Evolutionary conservation across 2,329 filamentous ascomycete species (phyloP), one percentile per base, ranked within the genome.

Genomic region (Fusarium citri): DNA sequence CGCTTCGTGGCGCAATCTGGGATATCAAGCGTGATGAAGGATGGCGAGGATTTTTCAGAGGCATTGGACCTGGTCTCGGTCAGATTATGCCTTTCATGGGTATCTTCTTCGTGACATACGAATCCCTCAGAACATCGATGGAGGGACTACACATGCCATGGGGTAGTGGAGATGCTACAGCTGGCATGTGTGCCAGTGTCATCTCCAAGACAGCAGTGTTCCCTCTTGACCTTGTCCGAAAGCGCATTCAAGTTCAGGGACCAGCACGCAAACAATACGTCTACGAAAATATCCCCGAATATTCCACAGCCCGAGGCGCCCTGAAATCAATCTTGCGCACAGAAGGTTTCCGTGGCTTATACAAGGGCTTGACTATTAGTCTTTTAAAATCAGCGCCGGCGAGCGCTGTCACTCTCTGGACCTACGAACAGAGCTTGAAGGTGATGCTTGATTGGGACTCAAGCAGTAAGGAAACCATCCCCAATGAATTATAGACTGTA

Each of bases 31-130:
- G 84, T 6, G 86, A 92, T 65, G 96, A 99, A 82, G 96, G 96
- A 0, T 73, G 82, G 0, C 79, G 80, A 6, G 96, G 96, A 0
- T 98, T 97, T 82, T 99, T 97, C 80, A 92, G 94, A 50, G 96
- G 96, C 6, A 83, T 97, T 34, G 87, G 87, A 2, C 94, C 95
- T 3, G 94, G 91, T 0, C 83, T 98, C 23, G 91, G 86, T 26
- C 94, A 98, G 82, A 96, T 98, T 50, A 89, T 97, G 12, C 96
- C 96, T 4, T 97, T 95, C 79, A 99, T 99, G 96, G 96, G 96
- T 16, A 85, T 97, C 4, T 98, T 99, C 83, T 99, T 99, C 81
- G 88, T 92, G 34, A 87, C 89, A 42, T 99, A 98, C 82, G 96
- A 99, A 80, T 85, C 86, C 12, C 82, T 97, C 53, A 86, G 92